These are phyloP conservation scores for Eimeria acervulina DNA, from an alignment of 169 alveolate genomes.

Conservation along the genomic window DNA sequence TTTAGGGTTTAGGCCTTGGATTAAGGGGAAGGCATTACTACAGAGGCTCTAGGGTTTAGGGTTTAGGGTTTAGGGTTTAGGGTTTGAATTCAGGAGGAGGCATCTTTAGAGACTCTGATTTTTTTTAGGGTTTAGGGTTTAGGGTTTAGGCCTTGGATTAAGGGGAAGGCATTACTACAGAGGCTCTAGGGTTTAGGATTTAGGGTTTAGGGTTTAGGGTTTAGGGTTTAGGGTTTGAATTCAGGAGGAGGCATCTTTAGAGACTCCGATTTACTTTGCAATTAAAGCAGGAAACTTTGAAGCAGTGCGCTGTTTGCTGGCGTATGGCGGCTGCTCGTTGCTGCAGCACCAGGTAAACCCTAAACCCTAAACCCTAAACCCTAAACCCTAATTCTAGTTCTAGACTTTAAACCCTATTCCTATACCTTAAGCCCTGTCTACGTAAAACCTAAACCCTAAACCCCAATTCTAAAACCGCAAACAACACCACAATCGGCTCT, in stretches of 20 bases:
- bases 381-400: constrained; percentile 34
- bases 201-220: constrained; percentile 19
- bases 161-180: too few relatives aligned
- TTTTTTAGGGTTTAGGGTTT: background rate
- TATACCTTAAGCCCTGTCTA: too few relatives aligned
- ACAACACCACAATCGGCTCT: too few relatives aligned
- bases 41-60: background rate
- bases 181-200: background rate
- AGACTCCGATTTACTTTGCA: constrained; percentile 74
- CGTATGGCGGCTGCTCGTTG: background rate
- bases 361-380: constrained; percentile 62
- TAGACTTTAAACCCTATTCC: background rate
- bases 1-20: too few relatives aligned
- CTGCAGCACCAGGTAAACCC: constrained; percentile 59
- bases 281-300: constrained; percentile 49
- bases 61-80: constrained; percentile 12
- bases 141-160: background rate
- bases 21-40: too few relatives aligned
- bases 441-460: background rate
- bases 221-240: constrained; percentile 23
- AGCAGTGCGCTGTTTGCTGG: background rate
- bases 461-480: background rate
- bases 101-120: too few relatives aligned
- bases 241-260: background rate
- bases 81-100: background rate